Percentiles rank a stretch among this genome's conserved stretches.
Conservation (phyloP, 75 land plant species). For the Pinus tabuliformis region DNA sequence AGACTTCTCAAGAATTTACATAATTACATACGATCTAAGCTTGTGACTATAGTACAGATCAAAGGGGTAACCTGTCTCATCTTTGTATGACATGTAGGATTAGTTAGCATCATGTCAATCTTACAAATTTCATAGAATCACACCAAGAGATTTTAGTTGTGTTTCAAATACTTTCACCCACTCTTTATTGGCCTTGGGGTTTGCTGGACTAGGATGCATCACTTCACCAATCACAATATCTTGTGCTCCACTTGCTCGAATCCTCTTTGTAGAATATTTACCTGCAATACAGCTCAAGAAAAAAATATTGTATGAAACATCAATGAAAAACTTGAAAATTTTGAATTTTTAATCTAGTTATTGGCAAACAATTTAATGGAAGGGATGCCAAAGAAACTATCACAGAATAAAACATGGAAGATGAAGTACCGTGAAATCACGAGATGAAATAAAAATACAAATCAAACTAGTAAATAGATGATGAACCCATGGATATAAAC, state of each 20-base stretch:
- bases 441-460: background rate
- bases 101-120: background rate
- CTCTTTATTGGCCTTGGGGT: conserved; percentile 39
- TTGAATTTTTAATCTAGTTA: background rate
- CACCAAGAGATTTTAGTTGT: conserved; percentile 27
- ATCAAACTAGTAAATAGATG: background rate
- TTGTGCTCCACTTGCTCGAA: conserved; percentile 15
- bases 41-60: too few relatives aligned
- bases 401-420: background rate
- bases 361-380: background rate
- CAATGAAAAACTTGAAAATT: background rate
- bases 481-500: background rate
- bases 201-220: conserved; percentile 47
- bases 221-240: conserved; percentile 26
- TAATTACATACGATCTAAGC: too few relatives aligned
- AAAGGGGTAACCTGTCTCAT: too few relatives aligned
- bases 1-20: too few relatives aligned
- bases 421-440: background rate
- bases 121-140: conserved; percentile 11
- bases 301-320: too few relatives aligned
- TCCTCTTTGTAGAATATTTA: conserved; percentile 28
- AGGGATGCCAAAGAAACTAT: background rate
- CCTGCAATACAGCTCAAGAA: conserved; percentile 13
- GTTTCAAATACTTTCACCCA: conserved; percentile 32
- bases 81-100: too few relatives aligned